phyloP scores from a whole-genome alignment of 2,329 filamentous ascomycete genomes.

The Lachnellula subtilissima region DNA sequence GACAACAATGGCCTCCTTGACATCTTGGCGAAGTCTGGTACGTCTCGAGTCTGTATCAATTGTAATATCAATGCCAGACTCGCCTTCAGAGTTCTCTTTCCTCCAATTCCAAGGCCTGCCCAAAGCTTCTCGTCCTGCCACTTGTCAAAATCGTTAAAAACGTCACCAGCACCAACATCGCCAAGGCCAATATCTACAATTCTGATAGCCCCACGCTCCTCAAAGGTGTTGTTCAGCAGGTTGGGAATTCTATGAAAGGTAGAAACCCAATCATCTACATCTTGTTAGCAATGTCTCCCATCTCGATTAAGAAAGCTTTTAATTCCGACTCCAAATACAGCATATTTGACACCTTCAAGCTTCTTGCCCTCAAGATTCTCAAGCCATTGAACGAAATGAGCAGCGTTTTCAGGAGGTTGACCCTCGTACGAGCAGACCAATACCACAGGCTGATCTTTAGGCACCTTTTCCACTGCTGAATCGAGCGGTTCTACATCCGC shows the following conservation, averaged over 20 bases:
- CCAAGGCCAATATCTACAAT: constrained; percentile 13
- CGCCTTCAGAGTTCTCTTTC: constrained; percentile 13
- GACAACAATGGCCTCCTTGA: constrained; percentile 56
- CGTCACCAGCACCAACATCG: constrained; percentile 41
- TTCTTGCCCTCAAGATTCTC: constrained; percentile 37
- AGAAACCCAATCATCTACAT: constrained; percentile 45
- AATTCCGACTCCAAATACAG: constrained; percentile 67
- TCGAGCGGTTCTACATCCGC: constrained; percentile 53
- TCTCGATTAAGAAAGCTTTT: constrained; percentile 25
- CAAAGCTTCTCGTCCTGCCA: constrained; percentile 60
- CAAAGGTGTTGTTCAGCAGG: constrained; percentile 44
- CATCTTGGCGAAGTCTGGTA: constrained; percentile 52
- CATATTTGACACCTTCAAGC: constrained; percentile 55
- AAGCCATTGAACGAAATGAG: constrained; percentile 64
- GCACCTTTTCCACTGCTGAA: constrained; percentile 54
- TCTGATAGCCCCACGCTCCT: constrained; percentile 5
- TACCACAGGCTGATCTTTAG: constrained; percentile 56
- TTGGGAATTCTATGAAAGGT: constrained; percentile 67
- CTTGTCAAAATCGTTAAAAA: constrained; percentile 63
- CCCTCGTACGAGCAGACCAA: constrained; percentile 71
- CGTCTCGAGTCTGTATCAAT: constrained; percentile 21
- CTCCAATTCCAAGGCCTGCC: constrained; percentile 30
- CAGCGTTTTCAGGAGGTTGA: constrained; percentile 67
- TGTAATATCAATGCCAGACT: constrained; percentile 17
- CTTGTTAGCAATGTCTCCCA: constrained; percentile 27